Evolutionary conservation across 2,329 filamentous ascomycete genomes (phyloP), one percentile per base, ranked within the genome.

Genomic region (Fusarium verticillioides): DNA sequence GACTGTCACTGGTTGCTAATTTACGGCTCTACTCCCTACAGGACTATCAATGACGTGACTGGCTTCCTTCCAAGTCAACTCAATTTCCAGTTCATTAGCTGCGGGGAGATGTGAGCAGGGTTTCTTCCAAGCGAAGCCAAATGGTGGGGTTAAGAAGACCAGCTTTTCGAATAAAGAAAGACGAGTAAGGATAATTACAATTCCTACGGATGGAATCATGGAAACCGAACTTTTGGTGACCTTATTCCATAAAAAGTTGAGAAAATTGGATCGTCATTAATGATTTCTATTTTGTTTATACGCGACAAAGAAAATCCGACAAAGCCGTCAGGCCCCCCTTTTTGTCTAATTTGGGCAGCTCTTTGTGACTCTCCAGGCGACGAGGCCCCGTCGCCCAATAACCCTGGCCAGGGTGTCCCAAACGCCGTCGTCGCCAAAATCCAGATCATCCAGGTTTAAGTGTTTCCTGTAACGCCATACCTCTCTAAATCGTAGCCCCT

Each of bases 361-460:
- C 82, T 89, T 91, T 28, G 90, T 92, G 12, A 92, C 87, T 65
- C 89, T 87, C 90, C 90, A 92, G 42, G 86, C 88, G 39, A 86
- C 87, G 21, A 92, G 81, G 10, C 90, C 90, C 56, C 90, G 84
- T 73, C 89, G 85, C 42, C 90, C 90, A 73, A 94, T 82, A 8
- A 95, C 92, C 74, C 93, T 85, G 40, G 85, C 83, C 50, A 96
- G 81, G 12, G 93, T 95, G 69, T 88, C 85, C 91, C 90, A 92
- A 57, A 95, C 85, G 10, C 93, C 93, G 75, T 95, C 93, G 68
- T 93, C 91, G 5, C 85, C 92, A 84, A 94, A 94, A 78, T 95
- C 93, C 79, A 96, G 84, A 81, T 96, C 93, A 80, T 96, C 93
- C 46, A 96, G 83, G 77, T 94, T 95, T 39, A 96, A 81, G 81